Evolutionary conservation across 768 basidiomycete species (phyloP).

Genomic region (Boletus huronensis): DNA sequence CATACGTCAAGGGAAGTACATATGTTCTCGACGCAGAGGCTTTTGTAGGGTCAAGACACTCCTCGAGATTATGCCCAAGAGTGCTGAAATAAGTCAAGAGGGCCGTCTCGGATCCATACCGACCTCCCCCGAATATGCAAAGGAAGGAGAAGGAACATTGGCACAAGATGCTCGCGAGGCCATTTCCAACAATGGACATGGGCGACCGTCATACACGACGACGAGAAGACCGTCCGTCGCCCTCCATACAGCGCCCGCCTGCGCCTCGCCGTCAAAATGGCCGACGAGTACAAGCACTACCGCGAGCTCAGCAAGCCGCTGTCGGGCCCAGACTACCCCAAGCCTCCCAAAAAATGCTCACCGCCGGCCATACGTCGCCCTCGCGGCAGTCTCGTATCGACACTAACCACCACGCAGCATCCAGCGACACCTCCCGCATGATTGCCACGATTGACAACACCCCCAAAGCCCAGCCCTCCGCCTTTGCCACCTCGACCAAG

Average conservation of each 20-base stretch:
- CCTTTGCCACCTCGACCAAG: slow-evolving; percentile 57
- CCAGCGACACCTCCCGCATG: slow-evolving; percentile 55
- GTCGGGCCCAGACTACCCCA: slow-evolving; percentile 59
- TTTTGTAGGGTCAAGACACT: slow-evolving; percentile 35
- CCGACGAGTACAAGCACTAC: slow-evolving; percentile 85
- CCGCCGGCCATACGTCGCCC: slow-evolving; percentile 57
- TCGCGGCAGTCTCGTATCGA: neutral
- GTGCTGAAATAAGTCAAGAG: slow-evolving; percentile 56
- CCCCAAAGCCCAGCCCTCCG: slow-evolving; percentile 63
- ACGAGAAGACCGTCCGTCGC: slow-evolving; percentile 63
- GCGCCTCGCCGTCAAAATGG: slow-evolving; percentile 78
- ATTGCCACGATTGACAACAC: slow-evolving; percentile 76
- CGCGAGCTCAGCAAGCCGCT: slow-evolving; percentile 78
- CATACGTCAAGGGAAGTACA: slow-evolving; percentile 61
- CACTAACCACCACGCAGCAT: slow-evolving; percentile 24
- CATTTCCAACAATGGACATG: too few relatives aligned
- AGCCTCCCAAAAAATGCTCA: slow-evolving; percentile 60
- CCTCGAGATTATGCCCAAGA: slow-evolving; percentile 47
- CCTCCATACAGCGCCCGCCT: slow-evolving; percentile 50
- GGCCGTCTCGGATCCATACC: slow-evolving; percentile 46
- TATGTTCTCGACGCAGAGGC: slow-evolving; percentile 46
- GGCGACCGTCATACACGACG: slow-evolving; percentile 41
- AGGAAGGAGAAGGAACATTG: slow-evolving; percentile 30
- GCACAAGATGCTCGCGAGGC: slow-evolving; percentile 43
- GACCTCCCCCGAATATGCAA: slow-evolving; percentile 23